A percentile compares a stretch with the other conserved stretches of the same genome.
These are phyloP conservation scores for Letharia lupina DNA, from an alignment of 495 filamentous ascomycete species.

Conservation along the genomic window DNA sequence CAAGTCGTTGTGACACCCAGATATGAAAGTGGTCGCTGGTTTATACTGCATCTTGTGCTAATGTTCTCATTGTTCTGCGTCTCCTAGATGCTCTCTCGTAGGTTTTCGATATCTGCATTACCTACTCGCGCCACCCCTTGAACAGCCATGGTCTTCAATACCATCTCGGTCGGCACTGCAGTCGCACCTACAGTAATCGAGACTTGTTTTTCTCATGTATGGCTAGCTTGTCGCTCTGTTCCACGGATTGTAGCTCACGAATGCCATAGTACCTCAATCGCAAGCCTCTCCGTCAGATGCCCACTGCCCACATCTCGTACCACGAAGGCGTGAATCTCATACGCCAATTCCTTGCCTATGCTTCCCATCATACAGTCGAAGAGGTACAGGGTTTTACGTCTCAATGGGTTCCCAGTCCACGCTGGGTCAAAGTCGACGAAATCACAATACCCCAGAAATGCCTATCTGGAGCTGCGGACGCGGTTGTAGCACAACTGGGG, in stretches of 20 bases:
- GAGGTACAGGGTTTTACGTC: slow-evolving; percentile 83
- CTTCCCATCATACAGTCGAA: slow-evolving; percentile 82
- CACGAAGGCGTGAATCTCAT: slow-evolving; percentile 88
- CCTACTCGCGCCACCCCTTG: not conserved
- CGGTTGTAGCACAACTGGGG: slow-evolving; percentile 63
- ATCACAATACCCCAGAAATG: slow-evolving; percentile 56
- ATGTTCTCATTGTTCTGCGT: not conserved
- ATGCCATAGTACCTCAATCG: slow-evolving; percentile 66
- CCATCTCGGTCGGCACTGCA: slow-evolving; percentile 59
- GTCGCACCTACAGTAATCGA: slow-evolving; percentile 72
- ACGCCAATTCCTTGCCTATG: slow-evolving; percentile 71
- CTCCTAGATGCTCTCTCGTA: not conserved
- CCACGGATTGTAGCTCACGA: not conserved
- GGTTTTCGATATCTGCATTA: not conserved
- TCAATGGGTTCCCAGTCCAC: slow-evolving; percentile 84
- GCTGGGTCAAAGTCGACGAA: slow-evolving; percentile 75
- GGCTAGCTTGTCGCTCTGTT: slow-evolving; percentile 8
- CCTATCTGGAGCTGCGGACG: slow-evolving; percentile 51
- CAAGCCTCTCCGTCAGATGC: slow-evolving; percentile 62
- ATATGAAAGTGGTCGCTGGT: not conserved
- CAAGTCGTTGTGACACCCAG: too few relatives aligned
- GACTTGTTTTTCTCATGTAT: slow-evolving; percentile 70
- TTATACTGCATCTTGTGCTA: not conserved
- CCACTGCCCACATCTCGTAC: slow-evolving; percentile 81
- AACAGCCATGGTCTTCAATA: slow-evolving; percentile 56